These are phyloP conservation scores for Bodo saltans DNA, from an alignment of 78 protist species.

Conservation along the genomic window DNA sequence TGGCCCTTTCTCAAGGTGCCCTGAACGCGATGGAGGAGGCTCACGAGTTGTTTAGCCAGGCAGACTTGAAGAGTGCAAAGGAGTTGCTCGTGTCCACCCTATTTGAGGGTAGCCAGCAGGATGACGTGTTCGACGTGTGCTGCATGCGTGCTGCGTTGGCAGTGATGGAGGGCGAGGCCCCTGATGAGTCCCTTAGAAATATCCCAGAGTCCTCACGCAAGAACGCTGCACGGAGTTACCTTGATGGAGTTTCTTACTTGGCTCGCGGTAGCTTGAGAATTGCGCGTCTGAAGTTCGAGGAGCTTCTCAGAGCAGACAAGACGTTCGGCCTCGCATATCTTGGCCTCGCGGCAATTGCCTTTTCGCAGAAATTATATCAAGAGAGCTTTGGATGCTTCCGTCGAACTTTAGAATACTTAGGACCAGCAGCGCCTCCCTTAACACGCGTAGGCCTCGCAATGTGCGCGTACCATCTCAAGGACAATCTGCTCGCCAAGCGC, in stretches of 20 bases:
- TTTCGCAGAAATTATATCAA: background rate
- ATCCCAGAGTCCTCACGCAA: constrained; percentile 23
- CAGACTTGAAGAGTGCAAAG: no score
- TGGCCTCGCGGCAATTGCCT: background rate
- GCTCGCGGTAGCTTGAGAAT: no score
- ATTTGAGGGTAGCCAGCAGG: no score
- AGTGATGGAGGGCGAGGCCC: background rate
- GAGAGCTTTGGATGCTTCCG: background rate
- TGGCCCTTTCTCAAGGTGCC: no score
- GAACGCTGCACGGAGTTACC: constrained; percentile 62
- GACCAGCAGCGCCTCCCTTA: background rate
- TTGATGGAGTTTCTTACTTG: no score
- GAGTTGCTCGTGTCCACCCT: no score
- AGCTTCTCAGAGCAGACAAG: background rate
- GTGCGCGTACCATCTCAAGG: background rate
- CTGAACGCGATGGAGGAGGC: no score
- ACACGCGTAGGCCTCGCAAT: background rate
- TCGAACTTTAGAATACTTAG: background rate
- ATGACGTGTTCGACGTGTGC: no score
- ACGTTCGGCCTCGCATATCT: background rate
- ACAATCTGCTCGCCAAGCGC: background rate
- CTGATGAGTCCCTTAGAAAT: background rate
- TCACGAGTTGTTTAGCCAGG: no score
- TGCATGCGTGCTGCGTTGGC: background rate
- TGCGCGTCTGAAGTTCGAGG: background rate